Conservation (phyloP, 495 filamentous ascomycete genomes). For the Aspergillus saccharolyticus region DNA sequence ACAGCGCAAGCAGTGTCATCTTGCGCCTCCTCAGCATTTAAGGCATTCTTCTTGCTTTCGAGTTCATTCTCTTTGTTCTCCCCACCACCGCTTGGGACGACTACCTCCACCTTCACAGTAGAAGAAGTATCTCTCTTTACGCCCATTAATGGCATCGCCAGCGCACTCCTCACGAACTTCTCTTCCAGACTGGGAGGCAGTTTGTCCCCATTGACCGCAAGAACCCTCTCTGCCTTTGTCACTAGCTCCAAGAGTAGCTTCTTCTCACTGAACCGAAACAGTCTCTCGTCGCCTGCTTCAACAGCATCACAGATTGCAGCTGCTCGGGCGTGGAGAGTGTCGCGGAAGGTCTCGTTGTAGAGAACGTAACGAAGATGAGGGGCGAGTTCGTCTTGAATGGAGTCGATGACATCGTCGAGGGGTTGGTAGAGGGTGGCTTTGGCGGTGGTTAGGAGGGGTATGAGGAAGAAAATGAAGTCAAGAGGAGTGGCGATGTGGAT, state of each 20-base stretch:
- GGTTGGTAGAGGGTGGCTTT: conserved; percentile 61
- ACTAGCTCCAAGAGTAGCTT: conserved; percentile 66
- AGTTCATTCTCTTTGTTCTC: conserved; percentile 12
- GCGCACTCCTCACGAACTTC: conserved; percentile 66
- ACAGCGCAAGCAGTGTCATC: conserved; percentile 31
- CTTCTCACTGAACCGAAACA: conserved; percentile 68
- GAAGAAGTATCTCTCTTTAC: conserved; percentile 40
- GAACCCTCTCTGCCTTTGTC: conserved; percentile 67
- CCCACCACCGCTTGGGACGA: conserved; percentile 1
- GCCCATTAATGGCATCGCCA: conserved; percentile 67
- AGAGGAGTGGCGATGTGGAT: conserved; percentile 77
- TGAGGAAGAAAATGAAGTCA: conserved; percentile 77
- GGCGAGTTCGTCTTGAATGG: conserved; percentile 44
- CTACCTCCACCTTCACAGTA: conserved; percentile 21
- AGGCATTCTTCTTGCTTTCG: conserved; percentile 25
- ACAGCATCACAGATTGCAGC: conserved; percentile 69
- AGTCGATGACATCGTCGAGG: conserved; percentile 76
- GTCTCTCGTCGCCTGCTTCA: conserved; percentile 72
- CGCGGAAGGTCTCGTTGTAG: conserved; percentile 40
- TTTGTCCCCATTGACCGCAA: conserved; percentile 34
- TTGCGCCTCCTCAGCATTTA: conserved; percentile 29
- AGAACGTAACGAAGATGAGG: conserved; percentile 55
- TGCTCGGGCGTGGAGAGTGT: conserved; percentile 48
- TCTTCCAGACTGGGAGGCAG: conserved; percentile 83
- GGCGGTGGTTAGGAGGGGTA: conserved; percentile 57